Evolutionary conservation across 768 basidiomycete species (phyloP).

Genomic region (Coprinopsis cinerea): DNA sequence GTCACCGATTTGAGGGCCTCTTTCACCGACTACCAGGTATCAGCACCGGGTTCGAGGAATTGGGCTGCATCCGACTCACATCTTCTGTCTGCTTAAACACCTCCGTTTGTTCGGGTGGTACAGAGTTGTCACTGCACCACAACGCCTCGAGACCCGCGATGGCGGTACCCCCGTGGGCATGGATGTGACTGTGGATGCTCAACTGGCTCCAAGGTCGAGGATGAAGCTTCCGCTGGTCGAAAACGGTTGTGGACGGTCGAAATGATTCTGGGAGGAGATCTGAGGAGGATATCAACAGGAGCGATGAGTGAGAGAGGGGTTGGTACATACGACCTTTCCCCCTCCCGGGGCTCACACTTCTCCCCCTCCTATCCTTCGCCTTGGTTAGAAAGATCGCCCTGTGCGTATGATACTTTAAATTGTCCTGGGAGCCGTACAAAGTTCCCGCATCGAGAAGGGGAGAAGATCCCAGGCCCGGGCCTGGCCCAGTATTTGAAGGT

Average conservation of each 20-base stretch:
- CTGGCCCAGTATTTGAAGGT: no score
- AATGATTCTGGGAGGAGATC: slow-evolving; percentile 17
- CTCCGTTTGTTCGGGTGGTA: slow-evolving; percentile 34
- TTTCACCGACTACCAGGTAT: slow-evolving; percentile 32
- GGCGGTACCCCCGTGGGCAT: slow-evolving; percentile 18
- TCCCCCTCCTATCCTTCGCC: no score
- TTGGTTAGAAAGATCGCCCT: background rate
- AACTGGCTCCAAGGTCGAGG: slow-evolving; percentile 4
- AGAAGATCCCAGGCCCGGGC: no score
- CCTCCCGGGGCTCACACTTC: no score
- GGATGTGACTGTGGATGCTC: no score
- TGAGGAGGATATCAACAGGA: slow-evolving; percentile 19
- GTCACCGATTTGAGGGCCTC: slow-evolving; percentile 26
- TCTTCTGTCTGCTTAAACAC: slow-evolving; percentile 31
- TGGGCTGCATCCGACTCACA: slow-evolving; percentile 17
- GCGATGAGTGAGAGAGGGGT: no score
- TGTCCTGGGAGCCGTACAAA: no score
- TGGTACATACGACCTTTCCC: no score
- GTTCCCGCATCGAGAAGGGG: no score
- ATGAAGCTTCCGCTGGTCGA: slow-evolving; percentile 1
- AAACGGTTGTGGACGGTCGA: slow-evolving; percentile 6
- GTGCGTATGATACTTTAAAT: background rate
- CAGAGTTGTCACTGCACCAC: slow-evolving; percentile 26
- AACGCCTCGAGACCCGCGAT: slow-evolving; percentile 21
- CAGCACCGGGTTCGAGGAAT: background rate